Base-by-base conservation (phyloP, 495 filamentous ascomycete genomes). In the Astrothelium macrocarpum region DNA sequence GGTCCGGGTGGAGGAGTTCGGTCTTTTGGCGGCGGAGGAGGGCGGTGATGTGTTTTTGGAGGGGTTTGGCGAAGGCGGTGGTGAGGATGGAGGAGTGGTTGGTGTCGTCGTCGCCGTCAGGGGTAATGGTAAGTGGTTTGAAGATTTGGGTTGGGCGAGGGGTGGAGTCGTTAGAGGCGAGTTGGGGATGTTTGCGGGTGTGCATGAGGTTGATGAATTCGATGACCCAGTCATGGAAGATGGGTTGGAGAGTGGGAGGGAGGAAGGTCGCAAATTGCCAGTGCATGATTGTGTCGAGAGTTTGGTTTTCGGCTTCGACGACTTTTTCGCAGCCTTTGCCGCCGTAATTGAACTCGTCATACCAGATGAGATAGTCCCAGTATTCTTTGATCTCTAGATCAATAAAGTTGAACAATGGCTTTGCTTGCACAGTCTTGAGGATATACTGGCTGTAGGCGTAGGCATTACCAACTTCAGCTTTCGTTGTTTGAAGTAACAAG, bases 281-380 rank as follows among this genome's bases (percentile, higher is more conserved):
- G 72, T 95, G 90, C 94, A 97, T 97, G 72, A 97, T 85, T 39
- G 87, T 93, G 66, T 95, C 90, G 23, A 99, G 81, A n/a, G 84
- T 79, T 73, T 97, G 91, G 32, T 89, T 82, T 59, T 96, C 93
- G 39, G 81, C 79, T 71, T 95, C 94, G 31, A 87, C 80, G 12
- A 97, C 90, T 67, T 94, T 83, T 32, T 84, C 82, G 70, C 89
- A 94, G 2, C 90, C 95, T 71, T 94, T 96, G 62, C 94, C 94
- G 61, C 94, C 94, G 72, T 97, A 96, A 75, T 99, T 99, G 78
- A 91, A 94, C 75, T 96, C 91, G 73, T 99, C 94, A 66, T 97
- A 97, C 94, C 94, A 99, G n/a, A 96, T 86, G 0, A 99, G 85
- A 73, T 97, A 97, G 71, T 99, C 94, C 94, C 94, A 99, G 73